phyloP scores from a whole-genome alignment of 768 basidiomycete genomes.

The Lyophyllum atratum region DNA sequence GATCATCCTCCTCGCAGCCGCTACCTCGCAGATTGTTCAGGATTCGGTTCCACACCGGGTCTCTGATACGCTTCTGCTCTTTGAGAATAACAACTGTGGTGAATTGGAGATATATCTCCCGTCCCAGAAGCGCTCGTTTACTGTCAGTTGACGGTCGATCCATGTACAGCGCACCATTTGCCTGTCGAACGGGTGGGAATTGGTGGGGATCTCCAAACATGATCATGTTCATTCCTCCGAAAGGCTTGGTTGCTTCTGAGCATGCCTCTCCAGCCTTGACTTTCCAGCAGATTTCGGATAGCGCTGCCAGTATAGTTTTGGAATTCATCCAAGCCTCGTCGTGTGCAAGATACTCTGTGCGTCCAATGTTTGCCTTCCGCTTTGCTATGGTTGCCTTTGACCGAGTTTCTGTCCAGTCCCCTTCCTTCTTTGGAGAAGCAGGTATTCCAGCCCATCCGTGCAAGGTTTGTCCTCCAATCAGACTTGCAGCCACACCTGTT shows the following conservation, averaged over 20 bases:
- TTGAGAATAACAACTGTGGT: constrained; percentile 33
- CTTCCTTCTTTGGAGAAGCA: background rate
- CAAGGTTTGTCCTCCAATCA: constrained; percentile 37
- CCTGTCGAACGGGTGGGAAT: constrained; percentile 40
- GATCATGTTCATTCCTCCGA: constrained; percentile 42
- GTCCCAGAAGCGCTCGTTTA: constrained; percentile 22
- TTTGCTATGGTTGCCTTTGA: too few species aligned
- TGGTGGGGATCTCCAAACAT: constrained; percentile 46
- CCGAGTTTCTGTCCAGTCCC: too few species aligned
- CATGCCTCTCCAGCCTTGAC: background rate
- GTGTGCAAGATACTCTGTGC: constrained; percentile 30
- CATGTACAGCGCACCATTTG: constrained; percentile 22
- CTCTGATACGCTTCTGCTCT: constrained; percentile 35
- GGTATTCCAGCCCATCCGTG: constrained; percentile 33
- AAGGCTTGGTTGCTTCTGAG: constrained; percentile 13
- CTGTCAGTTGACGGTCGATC: too few species aligned
- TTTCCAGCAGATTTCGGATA: constrained; percentile 20
- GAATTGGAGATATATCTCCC: constrained; percentile 22
- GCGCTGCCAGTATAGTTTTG: constrained; percentile 18
- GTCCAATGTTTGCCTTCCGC: constrained; percentile 11
- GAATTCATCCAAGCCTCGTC: constrained; percentile 44
- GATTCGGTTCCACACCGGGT: constrained; percentile 12
- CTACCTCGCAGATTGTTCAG: background rate
- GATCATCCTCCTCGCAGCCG: background rate
- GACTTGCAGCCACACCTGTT: constrained; percentile 40